A percentile compares a stretch with the other conserved stretches of the same genome.
Evolutionary conservation across 2,329 filamentous ascomycete genomes (phyloP).

Genomic region (Sporothrix pallida): DNA sequence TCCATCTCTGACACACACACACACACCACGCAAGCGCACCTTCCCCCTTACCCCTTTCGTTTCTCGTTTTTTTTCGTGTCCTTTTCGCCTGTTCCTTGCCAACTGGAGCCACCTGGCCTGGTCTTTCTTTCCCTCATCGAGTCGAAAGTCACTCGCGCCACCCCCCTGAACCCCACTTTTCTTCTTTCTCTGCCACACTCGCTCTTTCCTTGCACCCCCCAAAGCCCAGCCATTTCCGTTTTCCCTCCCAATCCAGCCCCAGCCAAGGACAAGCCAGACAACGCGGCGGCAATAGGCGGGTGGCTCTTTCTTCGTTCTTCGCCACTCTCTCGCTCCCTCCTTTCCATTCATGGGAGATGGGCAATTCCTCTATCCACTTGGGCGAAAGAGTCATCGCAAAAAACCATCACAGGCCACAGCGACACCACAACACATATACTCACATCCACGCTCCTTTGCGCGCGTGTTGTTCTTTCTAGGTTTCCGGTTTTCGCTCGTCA

Average conservation of each 20-base stretch:
- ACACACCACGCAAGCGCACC: neutral
- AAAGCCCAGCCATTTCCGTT: constrained; percentile 34
- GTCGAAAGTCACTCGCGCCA: constrained; percentile 28
- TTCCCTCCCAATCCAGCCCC: constrained; percentile 34
- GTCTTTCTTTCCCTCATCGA: constrained; percentile 19
- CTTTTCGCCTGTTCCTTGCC: constrained; percentile 37
- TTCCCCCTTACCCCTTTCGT: constrained; percentile 10
- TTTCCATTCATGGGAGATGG: constrained; percentile 16
- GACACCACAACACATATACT: constrained; percentile 34
- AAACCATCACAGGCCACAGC: constrained; percentile 36
- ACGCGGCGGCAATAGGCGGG: constrained; percentile 36
- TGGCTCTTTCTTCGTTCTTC: constrained; percentile 29
- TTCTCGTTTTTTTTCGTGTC: neutral
- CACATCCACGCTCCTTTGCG: constrained; percentile 37
- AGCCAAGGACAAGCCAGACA: constrained; percentile 37
- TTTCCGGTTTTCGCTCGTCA: constrained; percentile 30
- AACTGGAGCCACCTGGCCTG: constrained; percentile 46
- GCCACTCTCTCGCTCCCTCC: constrained; percentile 25
- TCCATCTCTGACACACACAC: constrained; percentile 34
- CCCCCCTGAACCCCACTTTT: constrained; percentile 36
- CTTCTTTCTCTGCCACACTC: constrained; percentile 22
- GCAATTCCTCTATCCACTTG: constrained; percentile 27
- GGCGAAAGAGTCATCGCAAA: constrained; percentile 38
- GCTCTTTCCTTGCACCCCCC: constrained; percentile 29
- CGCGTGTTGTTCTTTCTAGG: constrained; percentile 34